These are phyloP conservation scores for Blastocystis sp. DNA, from an alignment of 352 stramenopile species.

Conservation along the genomic window DNA sequence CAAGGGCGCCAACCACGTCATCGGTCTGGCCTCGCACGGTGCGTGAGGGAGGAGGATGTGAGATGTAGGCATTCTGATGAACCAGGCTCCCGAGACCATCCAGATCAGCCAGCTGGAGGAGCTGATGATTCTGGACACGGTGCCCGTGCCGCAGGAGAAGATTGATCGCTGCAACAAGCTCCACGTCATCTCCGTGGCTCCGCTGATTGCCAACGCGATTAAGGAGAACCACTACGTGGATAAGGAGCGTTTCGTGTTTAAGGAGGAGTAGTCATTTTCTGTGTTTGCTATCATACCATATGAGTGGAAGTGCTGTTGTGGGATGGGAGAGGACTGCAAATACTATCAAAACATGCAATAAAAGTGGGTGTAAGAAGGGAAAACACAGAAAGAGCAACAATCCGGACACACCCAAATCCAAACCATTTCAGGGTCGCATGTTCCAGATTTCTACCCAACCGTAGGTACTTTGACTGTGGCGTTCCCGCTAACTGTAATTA, in stretches of 20 bases:
- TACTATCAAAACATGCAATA: no score
- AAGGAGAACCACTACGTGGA: slow-evolving; percentile 55
- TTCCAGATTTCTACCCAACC: no score
- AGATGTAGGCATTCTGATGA: slow-evolving; percentile 52
- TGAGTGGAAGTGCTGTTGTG: no score
- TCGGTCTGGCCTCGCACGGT: slow-evolving; percentile 94
- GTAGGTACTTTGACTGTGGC: no score
- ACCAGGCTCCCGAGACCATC: slow-evolving; percentile 65
- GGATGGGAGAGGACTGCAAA: no score
- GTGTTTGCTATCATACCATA: no score
- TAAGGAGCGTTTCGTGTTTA: slow-evolving; percentile 54
- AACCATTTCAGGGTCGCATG: no score
- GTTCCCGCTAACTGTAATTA: neutral
- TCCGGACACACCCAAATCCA: no score
- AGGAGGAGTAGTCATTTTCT: slow-evolving; percentile 6
- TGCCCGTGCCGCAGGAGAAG: slow-evolving; percentile 70
- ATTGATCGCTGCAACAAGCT: slow-evolving; percentile 69
- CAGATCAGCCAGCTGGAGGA: slow-evolving; percentile 67
- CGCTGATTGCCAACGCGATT: slow-evolving; percentile 26
- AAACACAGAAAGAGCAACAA: no score
- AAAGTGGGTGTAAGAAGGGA: no score
- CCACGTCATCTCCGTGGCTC: slow-evolving; percentile 69
- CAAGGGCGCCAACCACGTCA: slow-evolving; percentile 91
- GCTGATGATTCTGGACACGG: slow-evolving; percentile 71
- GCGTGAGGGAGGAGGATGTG: slow-evolving; percentile 76